phyloP scores from a whole-genome alignment of 805 yeast species.

The Yarrowia sp. region DNA sequence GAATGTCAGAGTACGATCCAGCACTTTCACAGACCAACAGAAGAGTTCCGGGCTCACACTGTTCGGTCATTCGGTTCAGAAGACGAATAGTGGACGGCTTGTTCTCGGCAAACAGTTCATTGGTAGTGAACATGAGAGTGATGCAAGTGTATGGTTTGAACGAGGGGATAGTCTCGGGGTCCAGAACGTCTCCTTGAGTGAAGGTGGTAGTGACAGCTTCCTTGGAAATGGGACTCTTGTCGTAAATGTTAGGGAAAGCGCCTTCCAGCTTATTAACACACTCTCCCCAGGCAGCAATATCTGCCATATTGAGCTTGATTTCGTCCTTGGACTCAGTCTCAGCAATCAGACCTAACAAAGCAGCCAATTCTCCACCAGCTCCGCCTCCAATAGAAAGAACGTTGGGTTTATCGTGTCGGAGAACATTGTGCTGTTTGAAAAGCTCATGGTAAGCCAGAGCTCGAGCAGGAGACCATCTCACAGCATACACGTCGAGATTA shows the following conservation, averaged over 20 bases:
- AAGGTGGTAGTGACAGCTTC: constrained; percentile 2
- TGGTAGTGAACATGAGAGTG: constrained; percentile 83
- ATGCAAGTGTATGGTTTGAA: constrained; percentile 57
- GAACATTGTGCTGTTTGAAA: constrained; percentile 53
- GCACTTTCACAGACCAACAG: constrained; percentile 84
- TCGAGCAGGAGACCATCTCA: constrained; percentile 87
- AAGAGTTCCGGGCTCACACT: constrained; percentile 63
- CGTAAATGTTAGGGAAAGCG: constrained; percentile 18
- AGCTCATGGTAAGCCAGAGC: constrained; percentile 76
- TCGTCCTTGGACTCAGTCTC: constrained; percentile 33
- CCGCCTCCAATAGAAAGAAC: constrained; percentile 85
- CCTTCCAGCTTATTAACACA: constrained; percentile 56
- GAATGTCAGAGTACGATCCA: constrained; percentile 83
- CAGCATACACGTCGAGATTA: constrained; percentile 76
- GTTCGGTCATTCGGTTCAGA: constrained; percentile 59
- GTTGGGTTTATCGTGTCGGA: constrained; percentile 43
- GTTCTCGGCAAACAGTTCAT: constrained; percentile 79
- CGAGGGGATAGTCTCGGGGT: constrained; percentile 43
- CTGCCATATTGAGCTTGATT: constrained; percentile 64
- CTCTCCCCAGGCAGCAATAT: constrained; percentile 78
- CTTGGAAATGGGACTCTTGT: not conserved
- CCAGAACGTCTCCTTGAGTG: constrained; percentile 45
- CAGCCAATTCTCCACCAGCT: constrained; percentile 82
- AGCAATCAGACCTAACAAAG: constrained; percentile 63
- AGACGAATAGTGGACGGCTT: constrained; percentile 65